Percentiles rank a stretch among this genome's conserved stretches.
Conservation (phyloP, 345 rosid genomes). For the Geranium brycei region DNA sequence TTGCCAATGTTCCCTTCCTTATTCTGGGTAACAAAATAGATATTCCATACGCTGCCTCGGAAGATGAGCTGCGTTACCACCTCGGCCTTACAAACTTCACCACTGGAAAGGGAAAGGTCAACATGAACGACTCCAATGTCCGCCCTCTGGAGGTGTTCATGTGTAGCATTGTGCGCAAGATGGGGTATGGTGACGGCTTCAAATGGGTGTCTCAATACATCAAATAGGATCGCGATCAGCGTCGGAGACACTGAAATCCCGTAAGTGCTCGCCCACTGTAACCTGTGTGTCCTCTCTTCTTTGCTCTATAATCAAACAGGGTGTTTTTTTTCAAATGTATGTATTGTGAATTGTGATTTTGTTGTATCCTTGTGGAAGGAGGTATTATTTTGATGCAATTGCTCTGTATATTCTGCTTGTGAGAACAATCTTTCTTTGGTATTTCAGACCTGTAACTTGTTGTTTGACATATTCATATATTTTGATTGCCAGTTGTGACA, state of each 20-base stretch:
- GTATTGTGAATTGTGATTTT: too few species aligned
- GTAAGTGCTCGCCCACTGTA: too few species aligned
- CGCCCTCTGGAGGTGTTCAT: conserved; percentile 47
- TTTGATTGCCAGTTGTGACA: neutral
- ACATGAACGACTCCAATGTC: conserved; percentile 25
- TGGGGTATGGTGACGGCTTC: conserved; percentile 60
- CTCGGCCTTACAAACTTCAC: conserved; percentile 44
- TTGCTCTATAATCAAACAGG: neutral
- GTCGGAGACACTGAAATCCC: too few species aligned
- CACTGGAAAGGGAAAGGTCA: conserved; percentile 44
- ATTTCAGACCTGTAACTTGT: conserved; percentile 7
- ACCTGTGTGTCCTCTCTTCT: too few species aligned
- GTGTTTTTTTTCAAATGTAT: conserved; percentile 1
- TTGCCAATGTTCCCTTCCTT: conserved; percentile 41
- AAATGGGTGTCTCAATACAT: conserved; percentile 56
- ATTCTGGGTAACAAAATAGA: conserved; percentile 51
- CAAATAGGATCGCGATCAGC: conserved; percentile 22
- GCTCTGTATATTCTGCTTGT: conserved; percentile 28
- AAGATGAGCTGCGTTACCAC: conserved; percentile 41
- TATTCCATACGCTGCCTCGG: conserved; percentile 40
- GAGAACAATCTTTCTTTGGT: conserved; percentile 14
- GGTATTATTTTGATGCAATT: conserved; percentile 9
- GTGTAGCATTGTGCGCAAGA: conserved; percentile 54
- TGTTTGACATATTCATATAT: neutral
- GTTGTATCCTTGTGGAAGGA: conserved; percentile 9